phyloP scores from a whole-genome alignment of 495 filamentous ascomycete species.

The Darksidea phi region DNA sequence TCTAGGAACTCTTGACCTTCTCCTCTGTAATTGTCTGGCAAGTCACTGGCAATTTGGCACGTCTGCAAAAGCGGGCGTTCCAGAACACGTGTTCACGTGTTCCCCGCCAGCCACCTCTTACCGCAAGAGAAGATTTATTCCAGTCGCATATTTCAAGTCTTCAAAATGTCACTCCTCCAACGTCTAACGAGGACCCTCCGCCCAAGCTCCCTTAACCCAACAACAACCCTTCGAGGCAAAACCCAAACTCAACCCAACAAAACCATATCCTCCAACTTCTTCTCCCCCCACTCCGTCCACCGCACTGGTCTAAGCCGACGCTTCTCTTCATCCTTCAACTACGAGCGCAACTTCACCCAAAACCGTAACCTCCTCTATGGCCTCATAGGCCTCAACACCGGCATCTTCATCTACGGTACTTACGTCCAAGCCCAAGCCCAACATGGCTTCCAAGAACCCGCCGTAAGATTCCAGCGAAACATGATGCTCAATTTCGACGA shows the following conservation, averaged over 20 bases:
- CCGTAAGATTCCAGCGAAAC: slow-evolving; percentile 10
- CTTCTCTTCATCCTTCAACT: neutral
- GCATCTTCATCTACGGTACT: slow-evolving; percentile 35
- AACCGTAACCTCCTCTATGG: slow-evolving; percentile 29
- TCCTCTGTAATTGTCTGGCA: neutral
- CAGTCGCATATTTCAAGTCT: neutral
- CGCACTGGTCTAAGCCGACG: neutral
- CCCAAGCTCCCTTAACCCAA: neutral
- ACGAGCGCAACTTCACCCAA: neutral
- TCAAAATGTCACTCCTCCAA: neutral
- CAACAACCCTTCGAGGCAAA: too few species aligned
- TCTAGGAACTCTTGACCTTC: too few species aligned
- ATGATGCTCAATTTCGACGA: slow-evolving; percentile 24
- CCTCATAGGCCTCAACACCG: slow-evolving; percentile 40
- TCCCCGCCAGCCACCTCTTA: too few species aligned
- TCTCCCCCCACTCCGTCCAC: neutral
- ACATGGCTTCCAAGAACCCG: neutral
- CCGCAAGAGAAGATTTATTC: too few species aligned
- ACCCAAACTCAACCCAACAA: neutral
- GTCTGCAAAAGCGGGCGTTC: neutral
- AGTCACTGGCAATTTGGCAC: neutral
- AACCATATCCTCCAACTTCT: neutral
- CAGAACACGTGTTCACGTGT: slow-evolving; percentile 14
- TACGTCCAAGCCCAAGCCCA: slow-evolving; percentile 15
- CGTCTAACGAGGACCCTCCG: neutral